Base-by-base conservation (phyloP, 306 rosid species). In the Cucurbita argyrosperma region DNA sequence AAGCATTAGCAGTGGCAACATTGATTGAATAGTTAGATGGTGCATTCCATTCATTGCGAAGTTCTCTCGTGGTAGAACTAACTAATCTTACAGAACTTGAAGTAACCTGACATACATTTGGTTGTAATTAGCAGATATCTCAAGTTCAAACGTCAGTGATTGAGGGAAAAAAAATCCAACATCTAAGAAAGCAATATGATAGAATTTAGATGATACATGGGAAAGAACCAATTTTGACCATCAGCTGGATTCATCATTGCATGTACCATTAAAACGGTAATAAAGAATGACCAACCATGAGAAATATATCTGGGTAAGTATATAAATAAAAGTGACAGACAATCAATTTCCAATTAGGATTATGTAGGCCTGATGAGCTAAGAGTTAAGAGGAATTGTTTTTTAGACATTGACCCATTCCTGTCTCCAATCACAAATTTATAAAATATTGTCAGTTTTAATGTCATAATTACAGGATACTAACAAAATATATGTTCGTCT, bases 1-100 rank as follows among this genome's bases (percentile, higher is more conserved):
- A 84, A 59, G 96, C 89, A 87, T 94, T 94, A 71, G 99, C 97
- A 74, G 99, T 94, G 39, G 97, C 97, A 54, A 91, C 97, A 57
- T 89, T 94, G 66, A 94, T 86, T 16, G 99, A 91, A 86, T 70
- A 87, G 78, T 92, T 94, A 46, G 87, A 65, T 35, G 92, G 99
- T 78, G 97, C 92, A 77, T 76, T 67, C 99, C 99, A 94, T 71
- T 94, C 96, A 51, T 89, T 26, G 60, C 78, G 86, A 52, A 91
- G 90, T 77, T 87, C 96, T 77, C 96, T 85, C 35, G 96, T 83
- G 51, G 89, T 82, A 79, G 99, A 85, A 83, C 96, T 85, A 75
- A 94, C 99, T 63, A 94, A 83, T 73, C 96, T 85, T 13, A 87
- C 97, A 57, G 92, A 87, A 82, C 84, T 87, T 4, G 97, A 88